Percentiles rank a stretch among this genome's conserved stretches.
phyloP scores from a whole-genome alignment of 208 protist species.

The Trypanosoma platydactyli region DNA sequence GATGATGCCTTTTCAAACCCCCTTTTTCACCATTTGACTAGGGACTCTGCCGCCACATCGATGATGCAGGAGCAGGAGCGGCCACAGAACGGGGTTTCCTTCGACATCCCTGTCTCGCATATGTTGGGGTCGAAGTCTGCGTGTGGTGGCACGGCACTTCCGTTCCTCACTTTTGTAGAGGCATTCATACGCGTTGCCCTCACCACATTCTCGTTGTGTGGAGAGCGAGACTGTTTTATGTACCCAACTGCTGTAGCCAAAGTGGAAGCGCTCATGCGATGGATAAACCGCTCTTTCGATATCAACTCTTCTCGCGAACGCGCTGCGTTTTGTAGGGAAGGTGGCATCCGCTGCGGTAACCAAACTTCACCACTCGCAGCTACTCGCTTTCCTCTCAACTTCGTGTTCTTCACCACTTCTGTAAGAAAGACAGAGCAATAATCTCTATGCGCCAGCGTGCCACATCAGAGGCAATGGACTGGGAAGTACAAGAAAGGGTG shows the following conservation, averaged over 20 bases:
- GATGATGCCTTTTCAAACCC: conserved; percentile 48
- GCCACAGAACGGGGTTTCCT: neutral
- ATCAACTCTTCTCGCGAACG: conserved; percentile 7
- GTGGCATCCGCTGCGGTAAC: neutral
- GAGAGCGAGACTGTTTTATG: conserved; percentile 28
- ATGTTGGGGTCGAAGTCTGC: conserved; percentile 9
- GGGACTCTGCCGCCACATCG: neutral
- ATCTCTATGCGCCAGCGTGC: neutral
- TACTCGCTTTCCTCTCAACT: neutral
- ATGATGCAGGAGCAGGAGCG: neutral
- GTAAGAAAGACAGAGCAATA: neutral
- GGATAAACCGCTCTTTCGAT: conserved; percentile 64
- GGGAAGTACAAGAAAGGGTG: too few relatives aligned
- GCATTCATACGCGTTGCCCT: conserved; percentile 73
- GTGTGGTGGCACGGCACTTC: conserved; percentile 31
- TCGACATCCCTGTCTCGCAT: neutral
- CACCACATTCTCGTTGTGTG: conserved; percentile 60
- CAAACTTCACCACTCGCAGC: neutral
- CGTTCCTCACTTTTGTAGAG: conserved; percentile 68
- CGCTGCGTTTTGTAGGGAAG: neutral
- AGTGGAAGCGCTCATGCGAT: conserved; percentile 61
- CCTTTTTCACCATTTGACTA: conserved; percentile 35
- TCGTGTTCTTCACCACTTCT: neutral
- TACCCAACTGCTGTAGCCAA: conserved; percentile 66
- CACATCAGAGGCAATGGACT: too few relatives aligned